A percentile compares a stretch with the other conserved stretches of the same genome.
Evolutionary conservation across 768 basidiomycete genomes (phyloP).

Genomic region (Filobasidium floriforme): DNA sequence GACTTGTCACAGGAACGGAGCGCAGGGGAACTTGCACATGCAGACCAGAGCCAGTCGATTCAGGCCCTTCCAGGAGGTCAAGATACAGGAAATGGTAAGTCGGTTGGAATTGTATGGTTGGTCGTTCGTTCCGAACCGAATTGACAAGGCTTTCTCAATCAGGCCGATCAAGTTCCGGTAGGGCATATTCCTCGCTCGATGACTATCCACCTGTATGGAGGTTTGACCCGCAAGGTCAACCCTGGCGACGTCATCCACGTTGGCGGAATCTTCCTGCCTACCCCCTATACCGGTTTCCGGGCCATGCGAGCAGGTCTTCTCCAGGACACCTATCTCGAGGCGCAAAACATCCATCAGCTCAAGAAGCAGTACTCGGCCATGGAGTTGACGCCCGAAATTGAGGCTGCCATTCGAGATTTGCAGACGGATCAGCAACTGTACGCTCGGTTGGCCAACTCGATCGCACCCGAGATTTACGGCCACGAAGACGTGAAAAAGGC

Average conservation of each 20-base stretch:
- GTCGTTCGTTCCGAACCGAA: neutral
- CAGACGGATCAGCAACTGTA: slow-evolving; percentile 72
- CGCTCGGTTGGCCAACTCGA: slow-evolving; percentile 77
- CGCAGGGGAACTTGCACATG: slow-evolving; percentile 90
- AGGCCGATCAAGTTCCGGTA: slow-evolving; percentile 98
- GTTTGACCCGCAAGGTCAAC: slow-evolving; percentile 78
- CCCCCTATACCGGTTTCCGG: slow-evolving; percentile 95
- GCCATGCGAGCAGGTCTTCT: slow-evolving; percentile 92
- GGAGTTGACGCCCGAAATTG: slow-evolving; percentile 81
- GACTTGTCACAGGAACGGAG: slow-evolving; percentile 76
- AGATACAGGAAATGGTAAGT: slow-evolving; percentile 94
- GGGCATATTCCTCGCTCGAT: slow-evolving; percentile 98
- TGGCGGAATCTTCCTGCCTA: slow-evolving; percentile 93
- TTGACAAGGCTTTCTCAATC: slow-evolving; percentile 2
- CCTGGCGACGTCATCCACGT: slow-evolving; percentile 94
- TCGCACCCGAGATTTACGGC: slow-evolving; percentile 97
- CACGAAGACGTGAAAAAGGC: slow-evolving; percentile 97
- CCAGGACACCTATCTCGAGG: slow-evolving; percentile 94
- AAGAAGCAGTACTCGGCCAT: slow-evolving; percentile 96
- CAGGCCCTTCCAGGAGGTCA: slow-evolving; percentile 95
- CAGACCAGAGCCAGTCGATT: slow-evolving; percentile 96
- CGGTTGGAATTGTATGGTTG: neutral
- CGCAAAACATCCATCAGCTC: slow-evolving; percentile 79
- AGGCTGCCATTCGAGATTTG: slow-evolving; percentile 60
- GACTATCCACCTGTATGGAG: slow-evolving; percentile 91